Percentiles rank a stretch among this genome's conserved stretches.
Conservation (phyloP, 2,329 filamentous ascomycete genomes). For the Tolypocladium tundrense region DNA sequence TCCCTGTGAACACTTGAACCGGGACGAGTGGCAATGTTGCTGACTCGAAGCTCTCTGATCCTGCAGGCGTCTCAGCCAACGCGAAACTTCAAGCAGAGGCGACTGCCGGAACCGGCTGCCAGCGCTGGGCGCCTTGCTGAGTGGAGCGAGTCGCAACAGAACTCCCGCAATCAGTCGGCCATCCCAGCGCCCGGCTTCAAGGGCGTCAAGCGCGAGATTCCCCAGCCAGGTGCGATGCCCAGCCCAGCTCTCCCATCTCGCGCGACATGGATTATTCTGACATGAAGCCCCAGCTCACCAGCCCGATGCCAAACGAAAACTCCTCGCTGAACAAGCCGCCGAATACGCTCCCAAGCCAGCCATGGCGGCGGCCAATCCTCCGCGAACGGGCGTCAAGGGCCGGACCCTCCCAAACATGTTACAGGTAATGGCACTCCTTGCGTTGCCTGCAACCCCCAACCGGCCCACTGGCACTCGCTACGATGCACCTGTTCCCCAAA, state of each 20-base stretch:
- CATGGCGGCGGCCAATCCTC: conserved; percentile 14
- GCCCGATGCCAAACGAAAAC: conserved; percentile 51
- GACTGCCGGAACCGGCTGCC: conserved; percentile 18
- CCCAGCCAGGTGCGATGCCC: conserved; percentile 27
- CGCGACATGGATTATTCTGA: conserved; percentile 5
- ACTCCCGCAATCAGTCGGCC: conserved; percentile 36
- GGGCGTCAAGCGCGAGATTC: conserved; percentile 41
- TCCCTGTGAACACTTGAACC: neutral
- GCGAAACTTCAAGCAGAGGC: conserved; percentile 20
- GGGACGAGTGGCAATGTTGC: neutral
- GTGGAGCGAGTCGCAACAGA: conserved; percentile 50
- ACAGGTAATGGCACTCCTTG: conserved; percentile 14
- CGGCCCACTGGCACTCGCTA: neutral
- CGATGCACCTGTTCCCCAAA: neutral
- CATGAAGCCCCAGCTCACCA: conserved; percentile 31
- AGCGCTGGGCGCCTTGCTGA: conserved; percentile 33
- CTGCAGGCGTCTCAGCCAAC: conserved; percentile 10
- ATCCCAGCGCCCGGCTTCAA: conserved; percentile 28
- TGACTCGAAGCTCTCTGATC: neutral
- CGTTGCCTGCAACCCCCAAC: neutral
- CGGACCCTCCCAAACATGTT: conserved; percentile 25
- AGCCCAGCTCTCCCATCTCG: neutral
- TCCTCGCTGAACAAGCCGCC: conserved; percentile 41
- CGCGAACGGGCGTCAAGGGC: conserved; percentile 34
- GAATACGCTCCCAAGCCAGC: conserved; percentile 31